Base-by-base conservation (phyloP, 2,329 filamentous ascomycete genomes). In the Curvularia sp. region DNA sequence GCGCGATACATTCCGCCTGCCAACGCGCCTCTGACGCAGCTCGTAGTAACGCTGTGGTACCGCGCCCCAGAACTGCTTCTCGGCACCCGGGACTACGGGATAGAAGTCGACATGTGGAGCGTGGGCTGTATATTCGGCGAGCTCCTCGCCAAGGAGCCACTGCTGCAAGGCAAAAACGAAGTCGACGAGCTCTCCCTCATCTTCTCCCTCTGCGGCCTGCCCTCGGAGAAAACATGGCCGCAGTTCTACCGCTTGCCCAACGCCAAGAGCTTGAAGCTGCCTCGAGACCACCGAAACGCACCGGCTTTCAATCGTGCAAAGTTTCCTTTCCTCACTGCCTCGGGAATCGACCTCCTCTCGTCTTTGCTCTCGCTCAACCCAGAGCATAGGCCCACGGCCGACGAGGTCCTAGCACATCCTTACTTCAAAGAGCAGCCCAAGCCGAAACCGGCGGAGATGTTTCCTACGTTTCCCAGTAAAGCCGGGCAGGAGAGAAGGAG, bases 1-100 rank as follows among this genome's bases (percentile, higher is more conserved):
- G 94, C 95, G 3, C 87, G 95, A 27, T 95, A 95, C 79, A 90
- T 91, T 55, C 90, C 90, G 49, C 71, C 73, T 2, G 39, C 66
- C 3, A 87, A 92, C 67, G 93, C 94, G 3, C 83, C 88, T 0
- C 84, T 98, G 59, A 98, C 95, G 2, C 90, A 94, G 74, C 86
- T 98, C 46, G 95, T 99, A 61, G 94, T 98, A 18, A 99, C 95
- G 6, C 85, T 99, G 6, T 99, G 95, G 95, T 99, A 99, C 77
- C 91, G 95, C 55, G 86, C 91, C 0, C 95, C 95, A 0, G 95
- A 98, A 78, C 85, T 98, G 10, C 84, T 99, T 1, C 87, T 98
- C 3, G 95, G 95, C 5, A 82, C 91, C 0, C 85, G 86, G 34
- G 84, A 83, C 15, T 99, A 99, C 79, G 88, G 85, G 58, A 80